Evolutionary conservation across 2,329 filamentous ascomycete species (phyloP).

Genomic region (Geosmithia morbida): DNA sequence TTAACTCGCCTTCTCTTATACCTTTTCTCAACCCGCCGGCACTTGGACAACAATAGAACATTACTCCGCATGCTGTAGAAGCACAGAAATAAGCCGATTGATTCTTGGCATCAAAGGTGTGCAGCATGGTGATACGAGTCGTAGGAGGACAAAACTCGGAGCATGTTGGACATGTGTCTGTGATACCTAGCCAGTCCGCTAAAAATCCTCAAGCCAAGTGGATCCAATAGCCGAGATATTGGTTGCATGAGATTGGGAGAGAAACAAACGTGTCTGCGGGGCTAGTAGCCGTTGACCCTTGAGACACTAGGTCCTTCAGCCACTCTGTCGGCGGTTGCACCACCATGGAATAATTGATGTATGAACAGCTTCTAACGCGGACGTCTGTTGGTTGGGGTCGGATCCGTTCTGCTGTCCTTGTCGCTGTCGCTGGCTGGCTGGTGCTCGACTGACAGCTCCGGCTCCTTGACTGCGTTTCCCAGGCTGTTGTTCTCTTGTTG

Average conservation of each 20-base stretch:
- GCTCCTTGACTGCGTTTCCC: too few species aligned
- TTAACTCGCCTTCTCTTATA: too few species aligned
- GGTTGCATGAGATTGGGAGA: not conserved
- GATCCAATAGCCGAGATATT: not conserved
- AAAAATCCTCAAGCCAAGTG: not conserved
- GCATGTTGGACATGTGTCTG: not conserved
- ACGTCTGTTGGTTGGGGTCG: not conserved
- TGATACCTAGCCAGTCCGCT: not conserved
- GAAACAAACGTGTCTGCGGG: not conserved
- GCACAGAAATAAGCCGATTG: not conserved
- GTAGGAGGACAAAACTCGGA: not conserved
- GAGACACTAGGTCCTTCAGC: not conserved
- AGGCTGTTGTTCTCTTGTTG: not conserved
- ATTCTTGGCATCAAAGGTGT: not conserved
- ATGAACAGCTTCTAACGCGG: not conserved
- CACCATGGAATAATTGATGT: not conserved
- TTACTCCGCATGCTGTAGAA: not conserved
- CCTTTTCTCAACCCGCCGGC: too few species aligned
- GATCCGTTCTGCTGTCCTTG: not conserved
- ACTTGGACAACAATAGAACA: too few species aligned
- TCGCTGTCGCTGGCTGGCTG: too few species aligned
- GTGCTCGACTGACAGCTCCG: too few species aligned
- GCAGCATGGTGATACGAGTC: not conserved
- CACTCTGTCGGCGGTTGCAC: not conserved
- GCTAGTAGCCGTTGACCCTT: not conserved